These are phyloP conservation scores for Phoma sp. DNA, from an alignment of 2,329 filamentous ascomycete species.

Conservation along the genomic window DNA sequence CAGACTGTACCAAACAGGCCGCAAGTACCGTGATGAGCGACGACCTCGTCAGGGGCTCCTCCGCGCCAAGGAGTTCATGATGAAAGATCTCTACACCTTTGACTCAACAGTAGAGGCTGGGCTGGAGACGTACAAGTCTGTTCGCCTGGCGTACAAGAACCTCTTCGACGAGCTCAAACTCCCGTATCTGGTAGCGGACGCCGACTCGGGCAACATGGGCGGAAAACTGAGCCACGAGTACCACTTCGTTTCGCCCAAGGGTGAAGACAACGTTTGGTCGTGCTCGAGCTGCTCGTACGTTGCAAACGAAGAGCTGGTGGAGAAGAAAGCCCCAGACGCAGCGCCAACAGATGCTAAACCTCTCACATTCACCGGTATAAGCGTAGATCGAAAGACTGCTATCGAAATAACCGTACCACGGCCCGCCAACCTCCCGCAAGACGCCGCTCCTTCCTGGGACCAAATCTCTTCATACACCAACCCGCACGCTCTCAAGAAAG, in stretches of 20 bases:
- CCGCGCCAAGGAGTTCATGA: slow-evolving; percentile 87
- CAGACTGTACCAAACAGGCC: slow-evolving; percentile 86
- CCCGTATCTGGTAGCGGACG: slow-evolving; percentile 82
- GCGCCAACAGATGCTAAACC: slow-evolving; percentile 21
- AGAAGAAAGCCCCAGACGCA: slow-evolving; percentile 36
- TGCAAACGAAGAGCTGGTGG: slow-evolving; percentile 86
- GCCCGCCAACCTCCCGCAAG: slow-evolving; percentile 1
- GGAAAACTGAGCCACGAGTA: slow-evolving; percentile 94
- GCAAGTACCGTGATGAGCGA: slow-evolving; percentile 94
- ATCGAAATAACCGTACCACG: slow-evolving; percentile 61
- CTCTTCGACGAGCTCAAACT: slow-evolving; percentile 85
- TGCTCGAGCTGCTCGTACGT: slow-evolving; percentile 77
- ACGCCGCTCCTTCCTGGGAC: slow-evolving; percentile 19
- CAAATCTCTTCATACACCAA: slow-evolving; percentile 54
- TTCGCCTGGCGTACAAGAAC: slow-evolving; percentile 73
- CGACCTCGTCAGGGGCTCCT: slow-evolving; percentile 87
- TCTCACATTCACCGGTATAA: slow-evolving; percentile 67
- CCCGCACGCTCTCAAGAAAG: slow-evolving; percentile 68
- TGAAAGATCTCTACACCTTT: slow-evolving; percentile 99
- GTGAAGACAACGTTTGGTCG: slow-evolving; percentile 83
- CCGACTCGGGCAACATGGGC: slow-evolving; percentile 95
- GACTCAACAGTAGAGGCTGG: slow-evolving; percentile 73
- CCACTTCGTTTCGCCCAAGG: slow-evolving; percentile 78
- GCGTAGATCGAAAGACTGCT: slow-evolving; percentile 69
- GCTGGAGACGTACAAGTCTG: slow-evolving; percentile 77